These are phyloP conservation scores for Chalciporus pseudorubinellus DNA, from an alignment of 768 basidiomycete species.

Conservation along the genomic window DNA sequence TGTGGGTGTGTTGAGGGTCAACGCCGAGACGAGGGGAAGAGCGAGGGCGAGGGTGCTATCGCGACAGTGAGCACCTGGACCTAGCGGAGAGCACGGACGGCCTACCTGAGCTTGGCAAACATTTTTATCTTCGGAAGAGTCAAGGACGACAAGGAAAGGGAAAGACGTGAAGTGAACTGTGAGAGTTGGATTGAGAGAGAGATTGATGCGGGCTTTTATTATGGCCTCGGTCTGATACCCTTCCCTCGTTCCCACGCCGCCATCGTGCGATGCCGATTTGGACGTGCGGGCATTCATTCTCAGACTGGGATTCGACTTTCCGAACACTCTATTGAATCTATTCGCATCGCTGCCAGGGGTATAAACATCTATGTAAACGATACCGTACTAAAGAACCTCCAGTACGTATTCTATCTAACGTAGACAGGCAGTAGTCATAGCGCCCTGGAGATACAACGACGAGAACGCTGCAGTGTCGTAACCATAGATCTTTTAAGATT, in stretches of 20 bases:
- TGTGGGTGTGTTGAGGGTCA: slow-evolving; percentile 40
- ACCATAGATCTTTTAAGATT: neutral
- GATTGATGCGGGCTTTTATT: slow-evolving; percentile 20
- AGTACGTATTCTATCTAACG: slow-evolving; percentile 7
- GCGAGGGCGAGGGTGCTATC: slow-evolving; percentile 43
- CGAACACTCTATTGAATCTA: slow-evolving; percentile 13
- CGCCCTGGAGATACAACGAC: slow-evolving; percentile 8
- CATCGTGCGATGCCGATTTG: slow-evolving; percentile 17
- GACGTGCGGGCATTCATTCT: slow-evolving; percentile 12
- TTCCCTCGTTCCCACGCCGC: slow-evolving; percentile 22
- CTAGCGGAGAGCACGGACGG: no score
- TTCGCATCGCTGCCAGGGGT: slow-evolving; percentile 6
- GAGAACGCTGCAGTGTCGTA: neutral
- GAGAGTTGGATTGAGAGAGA: slow-evolving; percentile 2
- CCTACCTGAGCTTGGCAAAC: slow-evolving; percentile 51
- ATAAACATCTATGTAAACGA: neutral
- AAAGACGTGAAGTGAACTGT: slow-evolving; percentile 18
- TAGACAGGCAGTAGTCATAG: neutral
- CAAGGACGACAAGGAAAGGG: slow-evolving; percentile 7
- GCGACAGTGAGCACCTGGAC: neutral
- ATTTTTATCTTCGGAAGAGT: slow-evolving; percentile 37
- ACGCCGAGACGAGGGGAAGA: slow-evolving; percentile 43
- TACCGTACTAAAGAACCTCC: neutral
- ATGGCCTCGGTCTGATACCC: slow-evolving; percentile 2
- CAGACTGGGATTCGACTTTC: slow-evolving; percentile 8